These are phyloP conservation scores for Arachis stenosperma DNA, from an alignment of 306 rosid species.

Conservation along the genomic window DNA sequence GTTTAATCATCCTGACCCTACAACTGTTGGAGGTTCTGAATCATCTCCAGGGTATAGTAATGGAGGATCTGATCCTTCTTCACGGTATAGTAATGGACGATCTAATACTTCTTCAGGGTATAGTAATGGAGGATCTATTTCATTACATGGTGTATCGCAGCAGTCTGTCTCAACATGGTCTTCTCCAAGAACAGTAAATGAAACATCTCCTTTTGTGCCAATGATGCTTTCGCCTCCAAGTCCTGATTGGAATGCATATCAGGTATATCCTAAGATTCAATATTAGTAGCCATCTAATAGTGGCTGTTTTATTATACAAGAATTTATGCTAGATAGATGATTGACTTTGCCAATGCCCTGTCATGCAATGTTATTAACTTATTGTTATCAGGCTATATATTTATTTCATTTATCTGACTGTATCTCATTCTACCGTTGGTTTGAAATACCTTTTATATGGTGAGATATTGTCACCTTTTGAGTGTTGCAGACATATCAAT, in stretches of 20 bases:
- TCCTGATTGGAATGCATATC: conserved; percentile 85
- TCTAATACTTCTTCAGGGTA: conserved; percentile 59
- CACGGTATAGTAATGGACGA: conserved; percentile 54
- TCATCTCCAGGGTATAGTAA: conserved; percentile 61
- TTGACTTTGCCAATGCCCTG: conserved; percentile 18
- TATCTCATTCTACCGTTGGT: conserved; percentile 12
- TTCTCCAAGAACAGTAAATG: conserved; percentile 66
- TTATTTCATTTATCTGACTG: not conserved
- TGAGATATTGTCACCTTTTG: conserved; percentile 21
- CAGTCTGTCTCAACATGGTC: conserved; percentile 66
- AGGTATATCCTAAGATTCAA: conserved; percentile 51
- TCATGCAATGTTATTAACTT: conserved; percentile 20
- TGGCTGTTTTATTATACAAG: conserved; percentile 3
- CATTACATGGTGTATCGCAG: conserved; percentile 62
- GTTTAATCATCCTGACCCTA: conserved; percentile 98
- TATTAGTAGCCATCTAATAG: conserved; percentile 22
- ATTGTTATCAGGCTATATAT: not conserved
- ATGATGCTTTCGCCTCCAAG: conserved; percentile 61
- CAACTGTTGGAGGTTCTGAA: conserved; percentile 62
- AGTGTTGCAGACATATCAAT: conserved; percentile 24
- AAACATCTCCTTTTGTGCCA: conserved; percentile 66
- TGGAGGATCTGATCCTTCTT: conserved; percentile 60
- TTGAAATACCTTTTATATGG: not conserved
- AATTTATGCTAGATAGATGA: not conserved
- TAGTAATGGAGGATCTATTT: conserved; percentile 59